Evolutionary conservation across 75 land plant species (phyloP), one percentile per base, ranked within the genome.

Genomic region (Larix kaempferi): DNA sequence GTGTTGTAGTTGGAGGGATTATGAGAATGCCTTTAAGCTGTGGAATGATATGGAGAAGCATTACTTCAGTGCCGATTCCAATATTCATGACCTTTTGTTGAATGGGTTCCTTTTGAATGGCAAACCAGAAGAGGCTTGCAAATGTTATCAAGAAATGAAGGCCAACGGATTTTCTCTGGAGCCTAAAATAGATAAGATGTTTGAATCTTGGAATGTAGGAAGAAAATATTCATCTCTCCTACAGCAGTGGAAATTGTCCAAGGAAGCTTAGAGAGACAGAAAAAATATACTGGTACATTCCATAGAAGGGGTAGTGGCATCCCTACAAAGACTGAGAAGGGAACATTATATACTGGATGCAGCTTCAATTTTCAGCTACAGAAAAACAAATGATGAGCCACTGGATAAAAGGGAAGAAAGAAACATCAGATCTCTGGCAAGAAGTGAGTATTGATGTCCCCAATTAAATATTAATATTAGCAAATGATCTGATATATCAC

Each of bases 101-200:
- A 58, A 86, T 74, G 88, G 90, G 22, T 76, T 67, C 71, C 37
- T 67, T 67, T 22, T 67, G 44, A 67, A 37, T 91, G 57, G 80
- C 54, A 73, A 72, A 55, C 12, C 82, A 80, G 82, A 83, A 83
- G 39, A 80, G 78, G 80, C 77, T 80, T 37, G 15, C 35, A 15
- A 84, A 91, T 75, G 92, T 88, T 63, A 88, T 79, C 41, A 61
- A 39, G 90, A 86, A 75, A 88, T 88, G 93, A 84, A 57, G 63
- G 62, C 65, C 6, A 76, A 71, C n/a, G 88, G 90, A 61, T 80
- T 86, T 74, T 35, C 59, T 23, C 77, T 77, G 23, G 83, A 91
- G 56, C 90, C 88, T 52, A 82, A 82, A 77, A 59, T 84, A 14
- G 84, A 84, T 57, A 82, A 25, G 76, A 76, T 88, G 4, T 74